These are phyloP conservation scores for Boletus patriciae DNA, from an alignment of 768 basidiomycete species.

Conservation along the genomic window DNA sequence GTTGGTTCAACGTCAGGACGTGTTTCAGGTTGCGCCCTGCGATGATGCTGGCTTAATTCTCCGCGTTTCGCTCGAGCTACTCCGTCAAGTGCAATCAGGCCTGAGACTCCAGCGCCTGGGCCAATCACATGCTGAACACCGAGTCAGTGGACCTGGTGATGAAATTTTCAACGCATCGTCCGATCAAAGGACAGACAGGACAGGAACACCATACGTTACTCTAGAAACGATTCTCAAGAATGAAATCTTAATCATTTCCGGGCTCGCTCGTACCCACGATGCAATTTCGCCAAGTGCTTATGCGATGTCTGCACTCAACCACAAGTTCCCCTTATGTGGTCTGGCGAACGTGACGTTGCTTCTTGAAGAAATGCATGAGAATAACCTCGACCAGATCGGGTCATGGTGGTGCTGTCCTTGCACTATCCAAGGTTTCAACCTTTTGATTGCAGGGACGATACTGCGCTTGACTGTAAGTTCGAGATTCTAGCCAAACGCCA, in stretches of 20 bases:
- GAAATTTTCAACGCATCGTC: neutral
- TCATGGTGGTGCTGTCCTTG: neutral
- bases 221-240: conserved; percentile 11
- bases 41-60: neutral
- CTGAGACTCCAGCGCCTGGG: conserved; percentile 4
- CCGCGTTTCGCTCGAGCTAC: neutral
- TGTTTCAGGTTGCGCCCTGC: neutral
- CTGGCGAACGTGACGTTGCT: neutral
- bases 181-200: conserved; percentile 1
- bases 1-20: neutral
- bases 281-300: conserved; percentile 3
- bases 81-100: neutral
- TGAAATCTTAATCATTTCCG: conserved; percentile 3
- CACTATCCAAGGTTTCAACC: conserved; percentile 10
- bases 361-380: conserved; percentile 21
- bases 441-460: conserved; percentile 2
- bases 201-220: neutral
- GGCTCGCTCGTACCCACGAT: conserved; percentile 11
- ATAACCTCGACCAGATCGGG: conserved; percentile 12
- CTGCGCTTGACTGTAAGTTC: conserved; percentile 1
- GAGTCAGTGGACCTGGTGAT: neutral
- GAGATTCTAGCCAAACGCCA: conserved; percentile 12
- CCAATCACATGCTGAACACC: conserved; percentile 4
- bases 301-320: conserved; percentile 9
- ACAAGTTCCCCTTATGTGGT: conserved; percentile 1